Evolutionary conservation across 1,284 basidiomycete genomes (phyloP).

Genomic region (Phylloboletellus chloephorus): DNA sequence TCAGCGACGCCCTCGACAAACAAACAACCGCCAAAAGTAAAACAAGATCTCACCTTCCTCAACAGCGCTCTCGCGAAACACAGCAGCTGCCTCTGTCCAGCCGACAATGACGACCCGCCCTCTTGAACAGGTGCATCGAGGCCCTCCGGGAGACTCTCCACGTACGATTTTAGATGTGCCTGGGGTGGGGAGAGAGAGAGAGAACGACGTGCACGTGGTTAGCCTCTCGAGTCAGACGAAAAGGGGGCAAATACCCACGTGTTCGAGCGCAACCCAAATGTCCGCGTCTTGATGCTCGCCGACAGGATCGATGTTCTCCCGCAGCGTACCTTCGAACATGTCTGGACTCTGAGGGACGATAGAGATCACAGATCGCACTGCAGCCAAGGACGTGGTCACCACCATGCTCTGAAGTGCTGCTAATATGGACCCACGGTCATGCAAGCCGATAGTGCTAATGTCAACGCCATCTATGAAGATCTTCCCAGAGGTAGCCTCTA

Average conservation of each 20-base stretch:
- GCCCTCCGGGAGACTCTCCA: slow-evolving; percentile 64
- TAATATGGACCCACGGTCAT: slow-evolving; percentile 54
- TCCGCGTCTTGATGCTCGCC: slow-evolving; percentile 67
- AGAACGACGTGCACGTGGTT: no score
- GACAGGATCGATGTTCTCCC: slow-evolving; percentile 81
- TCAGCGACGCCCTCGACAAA: background rate
- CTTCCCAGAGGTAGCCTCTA: slow-evolving; percentile 75
- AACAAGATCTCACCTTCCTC: slow-evolving; percentile 42
- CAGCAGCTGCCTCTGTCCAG: slow-evolving; percentile 81
- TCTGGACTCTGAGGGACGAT: slow-evolving; percentile 87
- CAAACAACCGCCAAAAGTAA: background rate
- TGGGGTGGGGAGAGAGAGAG: no score
- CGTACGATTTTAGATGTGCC: slow-evolving; percentile 65
- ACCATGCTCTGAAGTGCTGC: background rate
- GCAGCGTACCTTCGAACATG: slow-evolving; percentile 81
- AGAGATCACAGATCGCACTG: slow-evolving; percentile 70
- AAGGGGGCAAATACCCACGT: slow-evolving; percentile 40
- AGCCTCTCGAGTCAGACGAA: background rate
- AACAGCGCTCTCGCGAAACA: slow-evolving; percentile 80
- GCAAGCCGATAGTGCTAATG: slow-evolving; percentile 77
- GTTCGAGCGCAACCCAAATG: slow-evolving; percentile 79
- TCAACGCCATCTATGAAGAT: slow-evolving; percentile 85
- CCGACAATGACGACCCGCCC: slow-evolving; percentile 76
- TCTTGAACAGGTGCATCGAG: slow-evolving; percentile 77
- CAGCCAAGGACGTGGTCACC: background rate